Conservation (phyloP, 2,329 filamentous ascomycete genomes). For the Aureobasidium sp. region DNA sequence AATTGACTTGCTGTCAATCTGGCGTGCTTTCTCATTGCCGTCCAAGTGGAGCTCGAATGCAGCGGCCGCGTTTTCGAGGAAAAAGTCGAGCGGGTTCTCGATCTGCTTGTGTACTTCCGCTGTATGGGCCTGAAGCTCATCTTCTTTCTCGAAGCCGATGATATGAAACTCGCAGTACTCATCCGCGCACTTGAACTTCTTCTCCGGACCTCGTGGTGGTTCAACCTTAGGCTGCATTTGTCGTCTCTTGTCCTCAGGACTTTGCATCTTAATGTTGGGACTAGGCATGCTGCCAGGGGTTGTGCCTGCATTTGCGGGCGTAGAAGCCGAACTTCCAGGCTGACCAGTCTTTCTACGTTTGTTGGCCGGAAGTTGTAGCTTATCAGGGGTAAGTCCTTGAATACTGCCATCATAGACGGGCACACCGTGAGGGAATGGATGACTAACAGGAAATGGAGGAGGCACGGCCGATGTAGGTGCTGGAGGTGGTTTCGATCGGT, state of each 20-base stretch:
- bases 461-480: conserved; percentile 43
- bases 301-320: conserved; percentile 27
- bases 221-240: conserved; percentile 28
- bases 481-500: conserved; percentile 31
- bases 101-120: conserved; percentile 46
- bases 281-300: conserved; percentile 32
- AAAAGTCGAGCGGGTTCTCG: conserved; percentile 49
- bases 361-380: conserved; percentile 49
- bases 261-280: conserved; percentile 33
- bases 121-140: conserved; percentile 47
- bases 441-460: conserved; percentile 44
- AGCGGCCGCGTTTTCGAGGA: conserved; percentile 44
- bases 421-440: conserved; percentile 48
- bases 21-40: conserved; percentile 31
- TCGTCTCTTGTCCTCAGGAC: conserved; percentile 39
- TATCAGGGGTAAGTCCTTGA: conserved; percentile 46
- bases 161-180: conserved; percentile 44
- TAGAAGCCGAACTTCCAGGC: conserved; percentile 32
- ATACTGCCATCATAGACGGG: conserved; percentile 46
- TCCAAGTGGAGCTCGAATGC: conserved; percentile 42
- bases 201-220: conserved; percentile 33
- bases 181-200: conserved; percentile 44
- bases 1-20: conserved; percentile 19
- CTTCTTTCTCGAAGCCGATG: conserved; percentile 47
- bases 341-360: conserved; percentile 47